These are phyloP conservation scores for Vitis cinerea DNA, from an alignment of 164 flowering plant species.

Conservation along the genomic window DNA sequence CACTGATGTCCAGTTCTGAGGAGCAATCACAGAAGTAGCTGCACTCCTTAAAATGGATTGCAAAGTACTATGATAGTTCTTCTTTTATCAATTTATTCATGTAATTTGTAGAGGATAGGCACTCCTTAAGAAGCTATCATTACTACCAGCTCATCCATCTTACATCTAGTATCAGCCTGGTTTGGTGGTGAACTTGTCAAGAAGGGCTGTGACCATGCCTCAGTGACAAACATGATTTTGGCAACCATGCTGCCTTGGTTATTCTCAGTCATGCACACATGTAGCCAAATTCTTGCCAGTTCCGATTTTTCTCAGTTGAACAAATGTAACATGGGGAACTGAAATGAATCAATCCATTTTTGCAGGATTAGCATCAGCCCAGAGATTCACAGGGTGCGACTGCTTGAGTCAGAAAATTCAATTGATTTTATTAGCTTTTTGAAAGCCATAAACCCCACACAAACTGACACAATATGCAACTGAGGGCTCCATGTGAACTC, in stretches of 20 bases:
- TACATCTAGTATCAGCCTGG: not conserved
- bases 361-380: not conserved
- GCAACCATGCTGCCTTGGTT: not conserved
- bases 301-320: not conserved
- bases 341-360: too few species aligned
- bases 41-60: not conserved
- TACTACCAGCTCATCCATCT: not conserved
- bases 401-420: not conserved
- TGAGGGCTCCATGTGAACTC: not conserved
- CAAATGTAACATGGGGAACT: not conserved
- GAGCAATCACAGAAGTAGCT: not conserved
- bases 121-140: not conserved
- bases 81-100: not conserved
- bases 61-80: not conserved
- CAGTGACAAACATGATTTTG: not conserved
- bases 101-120: not conserved
- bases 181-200: not conserved
- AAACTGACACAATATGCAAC: not conserved
- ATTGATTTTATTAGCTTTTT: not conserved
- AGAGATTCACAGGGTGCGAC: not conserved
- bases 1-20: conserved; percentile 2
- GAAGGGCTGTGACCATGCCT: not conserved
- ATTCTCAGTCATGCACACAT: not conserved
- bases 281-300: not conserved
- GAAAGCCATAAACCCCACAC: not conserved